These are phyloP conservation scores for Dysphania ambrosioides DNA, from an alignment of 148 eudicot species.

Conservation along the genomic window DNA sequence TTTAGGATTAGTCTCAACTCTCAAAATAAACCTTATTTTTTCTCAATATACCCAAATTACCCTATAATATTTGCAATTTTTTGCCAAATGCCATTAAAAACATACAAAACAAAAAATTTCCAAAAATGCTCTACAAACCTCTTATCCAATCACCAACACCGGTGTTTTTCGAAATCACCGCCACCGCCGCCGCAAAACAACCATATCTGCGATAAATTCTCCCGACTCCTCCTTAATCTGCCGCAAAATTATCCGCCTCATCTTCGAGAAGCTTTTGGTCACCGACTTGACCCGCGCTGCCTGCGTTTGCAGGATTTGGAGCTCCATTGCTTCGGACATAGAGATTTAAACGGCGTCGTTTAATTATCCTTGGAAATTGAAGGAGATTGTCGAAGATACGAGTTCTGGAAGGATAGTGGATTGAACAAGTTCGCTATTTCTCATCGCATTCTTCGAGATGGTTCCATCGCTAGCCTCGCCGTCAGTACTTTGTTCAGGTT, in stretches of 20 bases:
- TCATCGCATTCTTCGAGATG: slow-evolving; percentile 56
- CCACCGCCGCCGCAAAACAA: slow-evolving; percentile 8
- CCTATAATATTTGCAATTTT: too few relatives aligned
- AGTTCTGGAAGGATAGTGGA: slow-evolving; percentile 58
- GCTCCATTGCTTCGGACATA: slow-evolving; percentile 58
- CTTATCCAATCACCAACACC: slow-evolving; percentile 3
- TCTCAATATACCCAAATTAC: too few relatives aligned
- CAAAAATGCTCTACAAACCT: slow-evolving; percentile 23
- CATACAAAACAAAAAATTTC: not conserved
- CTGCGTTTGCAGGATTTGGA: slow-evolving; percentile 71
- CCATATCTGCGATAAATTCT: slow-evolving; percentile 55
- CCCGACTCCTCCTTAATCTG: slow-evolving; percentile 45
- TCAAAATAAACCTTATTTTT: too few relatives aligned
- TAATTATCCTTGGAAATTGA: slow-evolving; percentile 69
- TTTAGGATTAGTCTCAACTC: too few relatives aligned
- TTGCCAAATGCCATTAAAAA: too few relatives aligned
- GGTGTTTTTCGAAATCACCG: slow-evolving; percentile 6
- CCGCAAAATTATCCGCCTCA: slow-evolving; percentile 53
- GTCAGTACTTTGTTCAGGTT: slow-evolving; percentile 94
- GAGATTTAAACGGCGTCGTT: slow-evolving; percentile 62
- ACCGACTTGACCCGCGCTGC: slow-evolving; percentile 75
- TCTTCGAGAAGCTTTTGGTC: slow-evolving; percentile 58
- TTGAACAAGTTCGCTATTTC: slow-evolving; percentile 74
- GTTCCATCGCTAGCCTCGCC: slow-evolving; percentile 77
- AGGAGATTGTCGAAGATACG: slow-evolving; percentile 62